phyloP scores from a whole-genome alignment of 139 green algal genomes.

The Zygnema cylindricum region DNA sequence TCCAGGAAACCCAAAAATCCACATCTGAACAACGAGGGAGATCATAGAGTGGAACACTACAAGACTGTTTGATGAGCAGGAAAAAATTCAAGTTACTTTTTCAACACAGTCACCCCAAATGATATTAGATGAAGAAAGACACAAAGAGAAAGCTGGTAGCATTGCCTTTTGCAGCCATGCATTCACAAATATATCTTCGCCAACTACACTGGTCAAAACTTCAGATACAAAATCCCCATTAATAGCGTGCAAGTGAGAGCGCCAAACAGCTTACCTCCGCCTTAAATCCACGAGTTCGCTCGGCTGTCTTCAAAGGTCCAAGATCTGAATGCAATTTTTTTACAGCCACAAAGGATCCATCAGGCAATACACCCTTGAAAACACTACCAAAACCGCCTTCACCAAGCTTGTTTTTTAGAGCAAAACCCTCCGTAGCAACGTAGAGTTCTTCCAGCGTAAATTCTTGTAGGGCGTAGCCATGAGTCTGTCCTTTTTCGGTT shows the following conservation, averaged over 20 bases:
- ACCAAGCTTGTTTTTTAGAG: conserved; percentile 29
- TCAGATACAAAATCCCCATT: not conserved
- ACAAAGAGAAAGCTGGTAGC: no score
- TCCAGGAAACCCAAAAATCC: no score
- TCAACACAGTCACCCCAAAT: no score
- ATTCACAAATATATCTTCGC: no score
- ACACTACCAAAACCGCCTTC: conserved; percentile 46
- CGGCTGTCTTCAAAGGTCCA: not conserved
- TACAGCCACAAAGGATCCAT: conserved; percentile 43
- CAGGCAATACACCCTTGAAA: conserved; percentile 23
- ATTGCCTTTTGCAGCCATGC: no score
- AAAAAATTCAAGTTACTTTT: no score
- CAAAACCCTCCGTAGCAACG: conserved; percentile 31
- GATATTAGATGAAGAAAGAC: no score
- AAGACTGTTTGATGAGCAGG: no score
- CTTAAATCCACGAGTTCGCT: conserved; percentile 8
- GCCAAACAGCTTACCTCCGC: conserved; percentile 14
- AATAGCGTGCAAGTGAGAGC: not conserved
- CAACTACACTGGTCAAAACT: no score
- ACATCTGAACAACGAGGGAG: no score
- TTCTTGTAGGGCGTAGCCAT: not conserved
- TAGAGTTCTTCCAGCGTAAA: conserved; percentile 46
- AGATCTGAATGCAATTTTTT: conserved; percentile 44
- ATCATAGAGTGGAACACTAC: no score
- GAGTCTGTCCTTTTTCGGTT: not conserved